These are phyloP conservation scores for Periconia sp. DNA, from an alignment of 2,329 filamentous ascomycete genomes.

Conservation along the genomic window DNA sequence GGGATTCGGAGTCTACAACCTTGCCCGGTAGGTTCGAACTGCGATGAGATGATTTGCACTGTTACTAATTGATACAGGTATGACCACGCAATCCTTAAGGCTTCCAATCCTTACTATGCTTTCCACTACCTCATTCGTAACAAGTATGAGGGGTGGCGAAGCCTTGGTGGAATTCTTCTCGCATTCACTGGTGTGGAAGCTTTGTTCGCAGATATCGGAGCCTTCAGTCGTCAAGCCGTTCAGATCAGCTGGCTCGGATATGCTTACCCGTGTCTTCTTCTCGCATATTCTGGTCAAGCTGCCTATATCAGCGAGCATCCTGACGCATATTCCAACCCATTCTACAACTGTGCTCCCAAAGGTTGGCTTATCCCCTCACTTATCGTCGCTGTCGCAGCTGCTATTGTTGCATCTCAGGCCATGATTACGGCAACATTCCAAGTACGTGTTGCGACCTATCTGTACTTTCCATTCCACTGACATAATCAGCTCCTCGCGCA, in stretches of 20 bases:
- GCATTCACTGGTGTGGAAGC: conserved; percentile 78
- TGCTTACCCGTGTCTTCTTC: conserved; percentile 66
- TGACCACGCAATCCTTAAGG: conserved; percentile 54
- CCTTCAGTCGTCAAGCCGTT: conserved; percentile 68
- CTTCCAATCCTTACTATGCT: conserved; percentile 59
- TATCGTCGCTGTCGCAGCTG: conserved; percentile 68
- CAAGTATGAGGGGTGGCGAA: conserved; percentile 62
- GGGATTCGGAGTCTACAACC: conserved; percentile 61
- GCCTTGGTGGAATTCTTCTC: conserved; percentile 70
- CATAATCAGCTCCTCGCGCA: conserved; percentile 59
- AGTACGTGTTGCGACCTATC: conserved; percentile 32
- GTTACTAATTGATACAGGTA: conserved; percentile 31
- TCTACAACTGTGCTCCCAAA: conserved; percentile 70
- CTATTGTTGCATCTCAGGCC: conserved; percentile 76
- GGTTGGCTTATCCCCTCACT: conserved; percentile 70
- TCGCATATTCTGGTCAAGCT: conserved; percentile 71
- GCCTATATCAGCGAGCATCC: conserved; percentile 66
- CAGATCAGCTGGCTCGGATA: conserved; percentile 72
- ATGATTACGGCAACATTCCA: conserved; percentile 78
- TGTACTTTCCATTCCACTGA: conserved; percentile 19
- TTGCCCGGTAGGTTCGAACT: conserved; percentile 21
- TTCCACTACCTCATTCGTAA: conserved; percentile 63
- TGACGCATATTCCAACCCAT: conserved; percentile 69
- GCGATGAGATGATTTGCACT: background rate
- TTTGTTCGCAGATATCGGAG: conserved; percentile 75